These are phyloP conservation scores for Omphalotus guepiniiformis DNA, from an alignment of 768 basidiomycete species.

Conservation along the genomic window DNA sequence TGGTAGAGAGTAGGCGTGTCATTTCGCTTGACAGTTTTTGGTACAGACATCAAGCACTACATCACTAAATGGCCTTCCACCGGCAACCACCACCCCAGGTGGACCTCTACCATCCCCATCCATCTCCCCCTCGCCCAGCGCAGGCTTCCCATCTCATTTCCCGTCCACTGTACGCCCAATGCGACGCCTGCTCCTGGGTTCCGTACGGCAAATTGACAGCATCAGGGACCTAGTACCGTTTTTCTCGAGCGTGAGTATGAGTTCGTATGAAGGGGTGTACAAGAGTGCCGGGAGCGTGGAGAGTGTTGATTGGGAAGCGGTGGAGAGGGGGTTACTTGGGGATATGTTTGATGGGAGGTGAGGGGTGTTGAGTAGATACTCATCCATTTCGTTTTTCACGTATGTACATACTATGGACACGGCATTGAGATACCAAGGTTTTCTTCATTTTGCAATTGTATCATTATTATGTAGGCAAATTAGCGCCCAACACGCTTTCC, in stretches of 20 bases:
- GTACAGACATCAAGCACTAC: not conserved
- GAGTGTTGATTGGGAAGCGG: constrained; percentile 82
- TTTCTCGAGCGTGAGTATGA: constrained; percentile 84
- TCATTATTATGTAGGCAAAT: no score
- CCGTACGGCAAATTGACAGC: constrained; percentile 72
- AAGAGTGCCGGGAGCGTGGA: constrained; percentile 61
- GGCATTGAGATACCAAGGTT: constrained; percentile 3
- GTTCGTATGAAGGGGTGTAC: constrained; percentile 89
- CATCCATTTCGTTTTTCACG: not conserved
- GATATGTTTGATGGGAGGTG: constrained; percentile 89
- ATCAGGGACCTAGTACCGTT: constrained; percentile 86
- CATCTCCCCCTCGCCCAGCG: not conserved
- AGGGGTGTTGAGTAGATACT: not conserved
- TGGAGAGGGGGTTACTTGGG: constrained; percentile 74
- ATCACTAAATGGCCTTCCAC: not conserved
- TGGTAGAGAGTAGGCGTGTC: not conserved
- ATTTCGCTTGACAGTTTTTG: no score
- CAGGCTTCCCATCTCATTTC: not conserved
- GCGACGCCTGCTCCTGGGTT: constrained; percentile 71
- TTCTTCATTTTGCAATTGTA: not conserved
- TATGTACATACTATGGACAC: constrained; percentile 2
- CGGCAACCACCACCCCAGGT: not conserved
- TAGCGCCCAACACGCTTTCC: no score
- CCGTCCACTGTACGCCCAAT: constrained; percentile 28
- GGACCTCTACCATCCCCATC: not conserved